Base-by-base conservation (phyloP, 169 alveolate genomes). In the Cryptosporidium bovis region DNA sequence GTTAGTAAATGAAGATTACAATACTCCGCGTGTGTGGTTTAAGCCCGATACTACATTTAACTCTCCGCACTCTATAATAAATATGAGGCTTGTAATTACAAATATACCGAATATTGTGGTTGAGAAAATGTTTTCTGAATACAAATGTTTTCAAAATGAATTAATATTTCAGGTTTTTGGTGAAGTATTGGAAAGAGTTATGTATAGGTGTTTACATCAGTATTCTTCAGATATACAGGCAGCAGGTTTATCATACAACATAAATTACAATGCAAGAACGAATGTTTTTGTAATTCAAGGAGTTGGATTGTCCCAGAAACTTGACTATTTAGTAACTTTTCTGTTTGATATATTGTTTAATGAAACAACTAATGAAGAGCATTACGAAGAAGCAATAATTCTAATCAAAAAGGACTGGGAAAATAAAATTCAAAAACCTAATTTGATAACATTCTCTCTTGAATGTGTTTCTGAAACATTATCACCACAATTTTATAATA, bases 151-250 rank as follows among this genome's bases (percentile, higher is more conserved):
- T 6, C 29, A 36, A 8, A 62, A 50, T 31, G 71, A 56, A 46
- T 62, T 77, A 60, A n/a, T 77, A 44, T 77, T 77, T 40, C 87
- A 77, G 56, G 87, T 77, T 12, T 77, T 77, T 60, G 87, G 87
- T 24, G 71, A 77, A 40, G 36, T 77, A 7, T 34, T 77, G 1
- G 66, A 56, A 12, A 36, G 56, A 77, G 51, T 62, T 12, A 60
- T 77, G 69, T 27, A 62, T 60, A 77, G 87, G 50, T 29, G 77
- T 18, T 5, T 77, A 71, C 87, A 77, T 60, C 65, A 77, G 16
- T 44, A 56, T 44, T 60, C 69, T 6, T 77, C 87, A 16, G 87
- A 77, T 36, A 77, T 77, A 40, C 33, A 36, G 31, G 71, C 77
- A 27, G 87, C 87, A 56, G n/a, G 77, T 31, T 50, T 77, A 16